A percentile compares a stretch with the other conserved stretches of the same genome.
These are phyloP conservation scores for Vigna hirtella DNA, from an alignment of 306 rosid genomes.

Conservation along the genomic window DNA sequence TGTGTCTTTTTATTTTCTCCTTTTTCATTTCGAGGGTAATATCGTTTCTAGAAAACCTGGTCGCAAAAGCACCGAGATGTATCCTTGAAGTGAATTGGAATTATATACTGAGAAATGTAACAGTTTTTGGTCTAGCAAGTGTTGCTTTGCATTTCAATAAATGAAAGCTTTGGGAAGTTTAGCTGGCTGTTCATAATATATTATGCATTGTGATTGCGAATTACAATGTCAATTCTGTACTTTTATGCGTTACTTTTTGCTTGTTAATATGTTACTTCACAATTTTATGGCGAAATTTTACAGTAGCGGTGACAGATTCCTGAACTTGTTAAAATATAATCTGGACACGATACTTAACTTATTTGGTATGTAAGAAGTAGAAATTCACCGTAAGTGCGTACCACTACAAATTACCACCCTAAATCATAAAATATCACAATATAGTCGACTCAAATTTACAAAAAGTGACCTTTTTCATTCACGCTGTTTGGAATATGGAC, in stretches of 20 bases:
- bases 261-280: neutral
- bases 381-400: neutral
- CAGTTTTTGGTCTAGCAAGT: conserved; percentile 24
- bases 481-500: neutral
- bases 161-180: conserved; percentile 38
- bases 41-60: conserved; percentile 40
- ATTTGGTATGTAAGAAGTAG: neutral
- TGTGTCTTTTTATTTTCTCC: neutral
- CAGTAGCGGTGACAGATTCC: neutral
- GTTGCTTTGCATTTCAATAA: conserved; percentile 39
- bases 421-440: neutral
- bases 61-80: conserved; percentile 42
- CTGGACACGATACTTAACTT: neutral
- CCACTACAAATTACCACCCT: neutral
- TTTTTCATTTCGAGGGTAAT: conserved; percentile 13
- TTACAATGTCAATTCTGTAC: neutral
- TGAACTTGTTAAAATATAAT: neutral
- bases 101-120: conserved; percentile 24
- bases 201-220: neutral
- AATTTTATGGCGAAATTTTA: neutral
- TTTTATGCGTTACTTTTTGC: neutral
- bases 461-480: neutral
- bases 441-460: neutral
- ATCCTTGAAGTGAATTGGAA: conserved; percentile 39
- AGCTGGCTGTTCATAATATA: conserved; percentile 11